Conservation (phyloP, 2,329 filamentous ascomycete genomes). For the Colletotrichum sp. region DNA sequence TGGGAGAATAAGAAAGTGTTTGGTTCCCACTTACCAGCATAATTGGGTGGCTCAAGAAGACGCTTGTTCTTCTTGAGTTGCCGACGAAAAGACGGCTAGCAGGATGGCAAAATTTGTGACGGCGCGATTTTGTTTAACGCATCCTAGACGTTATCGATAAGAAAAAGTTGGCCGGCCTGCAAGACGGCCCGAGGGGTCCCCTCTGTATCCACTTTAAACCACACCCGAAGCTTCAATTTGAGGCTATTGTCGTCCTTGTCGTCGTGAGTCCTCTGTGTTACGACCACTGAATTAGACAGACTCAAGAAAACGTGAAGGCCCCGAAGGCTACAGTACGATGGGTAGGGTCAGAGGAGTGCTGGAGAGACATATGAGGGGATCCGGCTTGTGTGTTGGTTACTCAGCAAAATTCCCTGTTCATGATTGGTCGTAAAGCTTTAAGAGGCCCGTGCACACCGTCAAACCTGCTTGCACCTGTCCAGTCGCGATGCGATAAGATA, state of each 20-base stretch:
- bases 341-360: not conserved
- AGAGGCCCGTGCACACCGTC: not conserved
- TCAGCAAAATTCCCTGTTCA: not conserved
- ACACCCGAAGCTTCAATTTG: not conserved
- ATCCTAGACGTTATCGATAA: conserved; percentile 15
- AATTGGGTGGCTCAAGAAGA: conserved; percentile 10
- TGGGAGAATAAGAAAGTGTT: not conserved
- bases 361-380: not conserved
- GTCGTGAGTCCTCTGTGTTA: not conserved
- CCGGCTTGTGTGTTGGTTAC: not conserved
- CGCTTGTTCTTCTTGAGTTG: conserved; percentile 14
- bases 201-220: not conserved
- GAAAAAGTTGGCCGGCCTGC: not conserved
- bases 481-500: conserved; percentile 13
- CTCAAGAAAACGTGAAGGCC: not conserved
- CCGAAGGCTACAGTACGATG: not conserved
- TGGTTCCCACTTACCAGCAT: conserved; percentile 14
- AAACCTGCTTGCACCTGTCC: not conserved
- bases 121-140: not conserved
- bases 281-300: not conserved
- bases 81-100: not conserved
- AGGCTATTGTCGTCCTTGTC: not conserved
- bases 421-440: not conserved
- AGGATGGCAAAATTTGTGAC: not conserved
- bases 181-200: not conserved